Conservation (phyloP, 176 grass and related monocot species). For the Eragrostis nindensis region DNA sequence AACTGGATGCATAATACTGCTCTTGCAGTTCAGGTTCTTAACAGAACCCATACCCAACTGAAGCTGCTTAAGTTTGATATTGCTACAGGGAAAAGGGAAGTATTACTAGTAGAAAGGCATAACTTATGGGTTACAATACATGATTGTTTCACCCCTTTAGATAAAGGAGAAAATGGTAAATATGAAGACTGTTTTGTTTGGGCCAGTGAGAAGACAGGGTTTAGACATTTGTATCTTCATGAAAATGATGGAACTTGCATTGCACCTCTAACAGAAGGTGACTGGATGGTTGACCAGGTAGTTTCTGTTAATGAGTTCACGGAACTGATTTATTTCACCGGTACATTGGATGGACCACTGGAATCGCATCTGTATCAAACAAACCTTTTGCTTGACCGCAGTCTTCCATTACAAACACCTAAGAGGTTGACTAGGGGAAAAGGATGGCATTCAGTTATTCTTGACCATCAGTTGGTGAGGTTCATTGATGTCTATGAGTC, state of each 20-base stretch:
- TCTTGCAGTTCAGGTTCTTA: constrained; percentile 34
- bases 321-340: constrained; percentile 76
- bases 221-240: constrained; percentile 85
- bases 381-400: neutral
- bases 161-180: constrained; percentile 57
- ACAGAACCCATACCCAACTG: constrained; percentile 57
- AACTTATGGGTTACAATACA: constrained; percentile 76
- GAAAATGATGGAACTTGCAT: constrained; percentile 65
- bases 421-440: constrained; percentile 74
- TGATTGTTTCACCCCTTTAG: constrained; percentile 82
- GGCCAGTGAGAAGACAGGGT: constrained; percentile 89
- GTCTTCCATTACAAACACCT: constrained; percentile 51
- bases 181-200: constrained; percentile 70
- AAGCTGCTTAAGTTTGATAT: constrained; percentile 83
- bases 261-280: constrained; percentile 74
- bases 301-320: constrained; percentile 73
- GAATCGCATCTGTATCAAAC: neutral
- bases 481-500: constrained; percentile 83
- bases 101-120: constrained; percentile 70
- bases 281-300: constrained; percentile 89
- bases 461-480: constrained; percentile 83
- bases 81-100: constrained; percentile 59
- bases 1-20: constrained; percentile 80
- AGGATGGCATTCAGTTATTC: constrained; percentile 78
- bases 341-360: neutral